A percentile compares a stretch with the other conserved stretches of the same genome.
These are phyloP conservation scores for Teratosphaeria zuluensis DNA, from an alignment of 2,329 filamentous ascomycete genomes.

Conservation along the genomic window DNA sequence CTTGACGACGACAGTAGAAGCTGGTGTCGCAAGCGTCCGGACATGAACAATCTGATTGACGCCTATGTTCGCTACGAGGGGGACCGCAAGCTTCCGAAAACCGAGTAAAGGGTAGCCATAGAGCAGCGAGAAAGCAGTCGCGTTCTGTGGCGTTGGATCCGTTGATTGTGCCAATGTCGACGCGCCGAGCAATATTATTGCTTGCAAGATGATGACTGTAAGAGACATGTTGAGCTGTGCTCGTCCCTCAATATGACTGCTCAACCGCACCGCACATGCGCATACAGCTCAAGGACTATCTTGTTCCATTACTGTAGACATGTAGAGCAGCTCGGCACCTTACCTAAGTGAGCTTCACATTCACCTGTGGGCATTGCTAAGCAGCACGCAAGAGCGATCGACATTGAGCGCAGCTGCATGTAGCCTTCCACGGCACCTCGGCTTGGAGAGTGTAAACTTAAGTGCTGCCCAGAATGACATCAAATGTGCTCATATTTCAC, in stretches of 20 bases:
- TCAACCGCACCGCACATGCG: no score
- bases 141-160: constrained; percentile 5
- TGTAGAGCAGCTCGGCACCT: no score
- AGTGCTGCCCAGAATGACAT: background rate
- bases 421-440: background rate
- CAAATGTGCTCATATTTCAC: background rate
- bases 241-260: no score
- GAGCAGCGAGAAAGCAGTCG: constrained; percentile 10
- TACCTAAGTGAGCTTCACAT: background rate
- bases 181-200: background rate
- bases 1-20: constrained; percentile 9
- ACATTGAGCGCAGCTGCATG: background rate
- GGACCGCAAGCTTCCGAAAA: constrained; percentile 6
- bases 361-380: background rate
- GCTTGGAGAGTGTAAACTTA: background rate
- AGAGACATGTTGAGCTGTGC: background rate
- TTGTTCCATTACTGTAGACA: background rate
- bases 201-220: background rate
- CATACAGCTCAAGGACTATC: no score
- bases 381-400: background rate
- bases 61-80: constrained; percentile 2
- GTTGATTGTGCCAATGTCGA: background rate
- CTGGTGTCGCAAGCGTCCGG: constrained; percentile 6
- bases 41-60: constrained; percentile 8
- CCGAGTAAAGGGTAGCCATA: constrained; percentile 17